phyloP scores from a whole-genome alignment of 1,284 basidiomycete genomes.

The Heterobasidion irregulare region DNA sequence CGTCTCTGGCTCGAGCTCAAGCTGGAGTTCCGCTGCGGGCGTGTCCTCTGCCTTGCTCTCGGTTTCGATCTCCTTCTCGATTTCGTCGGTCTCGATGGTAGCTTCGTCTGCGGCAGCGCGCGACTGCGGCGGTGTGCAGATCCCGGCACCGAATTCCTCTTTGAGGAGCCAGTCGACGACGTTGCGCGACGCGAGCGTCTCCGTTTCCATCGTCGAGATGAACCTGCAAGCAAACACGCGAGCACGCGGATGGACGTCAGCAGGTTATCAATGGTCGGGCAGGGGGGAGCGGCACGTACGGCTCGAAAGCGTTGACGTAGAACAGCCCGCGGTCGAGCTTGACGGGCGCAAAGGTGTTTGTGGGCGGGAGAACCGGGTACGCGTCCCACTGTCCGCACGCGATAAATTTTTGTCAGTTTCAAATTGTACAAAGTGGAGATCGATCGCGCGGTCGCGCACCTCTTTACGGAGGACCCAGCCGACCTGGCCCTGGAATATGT shows the following conservation, averaged over 20 bases:
- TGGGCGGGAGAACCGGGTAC: slow-evolving; percentile 68
- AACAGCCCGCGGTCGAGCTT: slow-evolving; percentile 72
- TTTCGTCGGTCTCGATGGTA: not conserved
- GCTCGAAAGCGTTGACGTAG: slow-evolving; percentile 88
- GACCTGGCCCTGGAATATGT: slow-evolving; percentile 59
- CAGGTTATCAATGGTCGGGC: not conserved
- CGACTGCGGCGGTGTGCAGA: slow-evolving; percentile 35
- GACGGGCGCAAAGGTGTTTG: slow-evolving; percentile 63
- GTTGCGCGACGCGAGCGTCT: slow-evolving; percentile 80
- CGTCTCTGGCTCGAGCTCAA: not conserved
- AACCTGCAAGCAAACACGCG: slow-evolving; percentile 32
- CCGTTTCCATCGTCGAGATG: slow-evolving; percentile 88
- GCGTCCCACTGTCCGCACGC: slow-evolving; percentile 56
- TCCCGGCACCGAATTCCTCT: slow-evolving; percentile 54
- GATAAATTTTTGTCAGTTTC: not conserved
- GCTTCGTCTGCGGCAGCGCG: not conserved
- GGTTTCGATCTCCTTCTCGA: not conserved
- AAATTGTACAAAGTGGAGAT: not conserved
- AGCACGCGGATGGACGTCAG: too few relatives aligned
- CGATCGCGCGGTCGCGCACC: slow-evolving; percentile 27
- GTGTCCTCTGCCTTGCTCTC: not conserved
- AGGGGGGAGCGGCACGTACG: slow-evolving; percentile 33
- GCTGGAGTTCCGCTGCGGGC: too few relatives aligned
- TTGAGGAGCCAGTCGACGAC: slow-evolving; percentile 70
- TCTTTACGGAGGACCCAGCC: slow-evolving; percentile 82